phyloP scores from a whole-genome alignment of 345 rosid species.

The Turnera subulata region DNA sequence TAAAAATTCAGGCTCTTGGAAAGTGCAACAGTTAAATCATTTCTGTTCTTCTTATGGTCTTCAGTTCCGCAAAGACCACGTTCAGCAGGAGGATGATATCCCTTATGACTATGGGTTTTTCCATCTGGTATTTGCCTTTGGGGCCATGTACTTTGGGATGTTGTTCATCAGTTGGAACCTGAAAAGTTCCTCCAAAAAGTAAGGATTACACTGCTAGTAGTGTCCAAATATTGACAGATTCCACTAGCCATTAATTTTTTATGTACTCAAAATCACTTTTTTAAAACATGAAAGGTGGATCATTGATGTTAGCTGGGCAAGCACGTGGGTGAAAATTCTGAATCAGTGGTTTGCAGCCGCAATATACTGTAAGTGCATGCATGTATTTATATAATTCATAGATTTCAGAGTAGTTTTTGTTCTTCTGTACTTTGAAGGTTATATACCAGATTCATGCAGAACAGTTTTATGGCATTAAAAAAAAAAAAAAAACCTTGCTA shows the following conservation, averaged over 20 bases:
- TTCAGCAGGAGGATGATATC: constrained; percentile 52
- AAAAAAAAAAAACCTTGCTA: too few species aligned
- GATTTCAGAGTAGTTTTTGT: too few species aligned
- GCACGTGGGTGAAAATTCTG: constrained; percentile 88
- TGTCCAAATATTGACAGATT: not conserved
- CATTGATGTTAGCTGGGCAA: constrained; percentile 88
- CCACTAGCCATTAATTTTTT: not conserved
- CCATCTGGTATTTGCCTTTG: constrained; percentile 79
- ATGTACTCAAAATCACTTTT: not conserved
- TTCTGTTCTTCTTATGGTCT: constrained; percentile 7
- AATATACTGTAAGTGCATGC: constrained; percentile 57
- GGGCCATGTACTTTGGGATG: constrained; percentile 95
- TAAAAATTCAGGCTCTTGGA: too few species aligned
- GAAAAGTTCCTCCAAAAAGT: constrained; percentile 49
- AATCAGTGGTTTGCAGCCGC: constrained; percentile 88
- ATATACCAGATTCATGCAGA: too few species aligned
- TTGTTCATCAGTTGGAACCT: constrained; percentile 89
- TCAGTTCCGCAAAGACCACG: constrained; percentile 62
- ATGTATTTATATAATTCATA: too few species aligned
- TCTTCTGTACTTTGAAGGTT: too few species aligned
- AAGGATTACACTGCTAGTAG: constrained; percentile 10
- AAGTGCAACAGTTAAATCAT: too few species aligned
- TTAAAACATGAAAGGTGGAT: constrained; percentile 57
- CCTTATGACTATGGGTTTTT: constrained; percentile 78
- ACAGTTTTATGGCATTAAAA: too few species aligned